phyloP scores from a whole-genome alignment of 2,329 filamentous ascomycete genomes.

The Talaromyces sp. region DNA sequence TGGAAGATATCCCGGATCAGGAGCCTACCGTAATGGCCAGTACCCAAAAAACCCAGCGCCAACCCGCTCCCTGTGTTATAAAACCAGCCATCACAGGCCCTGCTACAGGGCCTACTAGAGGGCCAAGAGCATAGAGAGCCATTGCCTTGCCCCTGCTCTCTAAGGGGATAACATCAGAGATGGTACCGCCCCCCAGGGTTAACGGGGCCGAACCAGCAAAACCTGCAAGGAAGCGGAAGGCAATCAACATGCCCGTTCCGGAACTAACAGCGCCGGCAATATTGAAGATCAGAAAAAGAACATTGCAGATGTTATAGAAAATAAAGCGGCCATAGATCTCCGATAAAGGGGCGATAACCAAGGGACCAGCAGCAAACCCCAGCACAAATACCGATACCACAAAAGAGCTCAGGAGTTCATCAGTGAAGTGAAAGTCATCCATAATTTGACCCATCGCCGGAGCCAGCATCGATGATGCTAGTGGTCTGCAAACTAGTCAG shows the following conservation, averaged over 20 bases:
- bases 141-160: not conserved
- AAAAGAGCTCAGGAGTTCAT: not conserved
- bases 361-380: slow-evolving; percentile 55
- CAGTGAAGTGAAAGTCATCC: not conserved
- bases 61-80: not conserved
- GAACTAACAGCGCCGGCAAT: slow-evolving; percentile 56
- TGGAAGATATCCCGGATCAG: not conserved
- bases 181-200: not conserved
- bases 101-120: not conserved
- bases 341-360: slow-evolving; percentile 56
- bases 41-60: not conserved
- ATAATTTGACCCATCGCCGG: no score
- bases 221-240: not conserved
- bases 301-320: slow-evolving; percentile 56
- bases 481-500: no score
- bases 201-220: not conserved
- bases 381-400: slow-evolving; percentile 28
- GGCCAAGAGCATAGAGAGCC: not conserved
- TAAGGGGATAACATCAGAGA: not conserved
- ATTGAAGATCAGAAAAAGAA: slow-evolving; percentile 60
- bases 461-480: no score
- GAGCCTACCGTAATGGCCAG: not conserved
- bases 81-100: not conserved
- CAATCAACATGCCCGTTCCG: not conserved
- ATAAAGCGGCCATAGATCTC: slow-evolving; percentile 63